Base-by-base conservation (phyloP, 2,329 filamentous ascomycete species). In the Neonectria faginata region DNA sequence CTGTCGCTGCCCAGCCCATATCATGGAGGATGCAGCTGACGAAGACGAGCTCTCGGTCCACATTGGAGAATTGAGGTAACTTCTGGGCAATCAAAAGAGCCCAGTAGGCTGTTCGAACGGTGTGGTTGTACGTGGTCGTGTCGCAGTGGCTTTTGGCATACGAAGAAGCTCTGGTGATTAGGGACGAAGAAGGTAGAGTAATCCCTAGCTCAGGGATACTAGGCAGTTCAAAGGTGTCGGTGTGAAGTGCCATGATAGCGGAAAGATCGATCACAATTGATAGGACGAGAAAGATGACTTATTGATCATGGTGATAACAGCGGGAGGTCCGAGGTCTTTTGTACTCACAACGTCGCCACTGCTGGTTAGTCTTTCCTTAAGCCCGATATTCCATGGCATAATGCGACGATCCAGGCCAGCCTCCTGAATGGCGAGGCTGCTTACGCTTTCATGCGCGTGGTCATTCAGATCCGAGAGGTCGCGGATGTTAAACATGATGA, bases 1-100 rank as follows among this genome's bases (percentile, higher is more conserved):
- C 42, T 2, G 59, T 62, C 12, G 48, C 51, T 11, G 63, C 65
- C 67, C 65, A 67, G 3, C 62, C 65, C 65, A 69, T 59, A 36
- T 69, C 65, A 18, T 69, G 65, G 31, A 69, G 60, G 29, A 68
- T 45, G 27, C 62, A 67, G 52, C 58, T 57, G 29, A 67, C n/a
- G 2, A 65, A n/a, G 9, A 67, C 65, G 9, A 58, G 42, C 16
- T 61, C 58, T 45, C 51, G 22, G 20, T 67, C 62, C 7, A 57
- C 44, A 25, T 50, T 36, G 5, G 58, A 29, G n/a, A 60, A 42
- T 31, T 48, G 55, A 4, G 45, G 50, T 1, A 59, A 11, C 18
- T 62, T 67, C 11, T 47, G 45, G 39, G 55, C 62, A 6, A 65
- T 59, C 27, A 67, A 62, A 42, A 60, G 33, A 5, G 59, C 54